Conservation (phyloP, 2,329 filamentous ascomycete genomes). For the Fusarium sp. region DNA sequence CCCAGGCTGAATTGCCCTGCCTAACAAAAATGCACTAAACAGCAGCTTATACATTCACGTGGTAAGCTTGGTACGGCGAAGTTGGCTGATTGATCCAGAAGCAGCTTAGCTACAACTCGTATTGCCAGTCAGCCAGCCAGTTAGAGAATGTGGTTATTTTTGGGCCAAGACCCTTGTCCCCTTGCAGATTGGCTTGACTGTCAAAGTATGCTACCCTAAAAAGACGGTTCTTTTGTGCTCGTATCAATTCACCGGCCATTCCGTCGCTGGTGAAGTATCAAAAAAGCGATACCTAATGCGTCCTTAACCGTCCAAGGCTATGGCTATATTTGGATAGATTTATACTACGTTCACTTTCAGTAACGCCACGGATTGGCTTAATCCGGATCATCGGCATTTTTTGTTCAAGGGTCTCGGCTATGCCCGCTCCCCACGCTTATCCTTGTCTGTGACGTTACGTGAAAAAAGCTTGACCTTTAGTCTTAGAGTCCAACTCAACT, state of each 20-base stretch:
- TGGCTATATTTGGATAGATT: neutral
- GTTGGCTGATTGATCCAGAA: conserved; percentile 1
- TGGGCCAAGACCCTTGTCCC: neutral
- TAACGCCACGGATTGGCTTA: conserved; percentile 12
- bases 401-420: conserved; percentile 11
- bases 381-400: conserved; percentile 13
- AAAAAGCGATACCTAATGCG: conserved; percentile 11
- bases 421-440: conserved; percentile 26
- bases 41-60: conserved; percentile 2
- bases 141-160: conserved; percentile 9
- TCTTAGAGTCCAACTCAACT: neutral
- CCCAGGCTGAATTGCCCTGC: neutral
- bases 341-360: neutral
- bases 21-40: neutral
- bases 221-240: neutral
- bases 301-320: neutral
- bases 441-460: conserved; percentile 17
- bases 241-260: conserved; percentile 23
- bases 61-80: neutral
- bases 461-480: neutral
- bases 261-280: conserved; percentile 10
- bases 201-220: neutral
- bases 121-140: neutral
- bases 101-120: conserved; percentile 17
- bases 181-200: neutral